Evolutionary conservation across 192 early-diverging fungal genomes (phyloP).

Genomic region (Polychytrium aggregatum): DNA sequence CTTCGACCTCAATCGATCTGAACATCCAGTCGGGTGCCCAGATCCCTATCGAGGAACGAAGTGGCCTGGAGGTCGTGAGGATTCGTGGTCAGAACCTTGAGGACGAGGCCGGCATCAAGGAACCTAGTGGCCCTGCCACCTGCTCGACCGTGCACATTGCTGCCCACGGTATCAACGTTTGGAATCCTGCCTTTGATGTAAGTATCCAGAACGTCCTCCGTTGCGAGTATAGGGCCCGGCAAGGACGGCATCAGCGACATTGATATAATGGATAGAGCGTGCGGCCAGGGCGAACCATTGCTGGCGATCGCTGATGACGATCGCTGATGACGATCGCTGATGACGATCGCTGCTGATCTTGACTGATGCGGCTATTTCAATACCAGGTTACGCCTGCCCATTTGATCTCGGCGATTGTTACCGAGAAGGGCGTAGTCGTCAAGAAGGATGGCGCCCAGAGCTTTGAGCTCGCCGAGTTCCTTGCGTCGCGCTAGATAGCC

Average conservation of each 20-base stretch:
- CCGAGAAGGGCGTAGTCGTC: conserved; percentile 71
- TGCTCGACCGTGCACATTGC: conserved; percentile 59
- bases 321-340: too few relatives aligned
- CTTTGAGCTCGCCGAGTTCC: conserved; percentile 22
- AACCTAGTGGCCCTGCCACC: conserved; percentile 18
- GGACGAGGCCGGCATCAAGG: conserved; percentile 23
- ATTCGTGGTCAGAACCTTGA: conserved; percentile 44
- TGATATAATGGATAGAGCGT: too few relatives aligned
- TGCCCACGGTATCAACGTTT: conserved; percentile 73
- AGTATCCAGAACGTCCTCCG: too few relatives aligned
- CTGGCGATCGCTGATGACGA: too few relatives aligned
- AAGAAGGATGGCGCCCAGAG: conserved; percentile 20
- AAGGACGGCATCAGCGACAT: too few relatives aligned
- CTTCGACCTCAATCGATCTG: conserved; percentile 83
- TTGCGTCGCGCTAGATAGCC: too few relatives aligned
- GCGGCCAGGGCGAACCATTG: too few relatives aligned
- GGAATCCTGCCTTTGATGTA: conserved; percentile 94
- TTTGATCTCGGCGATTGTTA: conserved; percentile 84
- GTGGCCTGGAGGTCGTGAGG: conserved; percentile 58
- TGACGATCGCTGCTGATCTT: background rate
- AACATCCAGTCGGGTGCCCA: conserved; percentile 48
- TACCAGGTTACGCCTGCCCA: conserved; percentile 65
- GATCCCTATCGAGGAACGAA: conserved; percentile 80
- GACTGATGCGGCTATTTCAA: background rate
- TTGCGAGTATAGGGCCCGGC: too few relatives aligned